A percentile compares a stretch with the other conserved stretches of the same genome.
Evolutionary conservation across 306 rosid species (phyloP).

Genomic region (Medicago arabica): DNA sequence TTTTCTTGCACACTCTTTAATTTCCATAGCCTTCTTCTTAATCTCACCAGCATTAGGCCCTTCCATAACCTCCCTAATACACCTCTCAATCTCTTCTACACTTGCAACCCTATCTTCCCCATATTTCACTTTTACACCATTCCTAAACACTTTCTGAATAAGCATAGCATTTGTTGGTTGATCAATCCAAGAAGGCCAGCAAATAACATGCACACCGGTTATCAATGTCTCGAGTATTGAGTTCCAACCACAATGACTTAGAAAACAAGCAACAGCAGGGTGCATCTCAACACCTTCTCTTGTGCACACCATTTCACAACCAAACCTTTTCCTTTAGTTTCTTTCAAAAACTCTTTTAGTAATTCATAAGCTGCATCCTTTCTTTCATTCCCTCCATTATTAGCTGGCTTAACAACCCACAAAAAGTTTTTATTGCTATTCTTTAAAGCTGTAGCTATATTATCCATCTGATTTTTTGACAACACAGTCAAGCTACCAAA

Average conservation of each 20-base stretch:
- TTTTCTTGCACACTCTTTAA: conserved; percentile 44
- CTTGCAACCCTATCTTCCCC: conserved; percentile 45
- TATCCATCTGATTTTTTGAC: conserved; percentile 48
- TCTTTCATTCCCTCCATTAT: not conserved
- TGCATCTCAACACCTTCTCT: conserved; percentile 63
- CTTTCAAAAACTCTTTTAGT: conserved; percentile 44
- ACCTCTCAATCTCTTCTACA: conserved; percentile 55
- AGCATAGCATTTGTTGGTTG: conserved; percentile 66
- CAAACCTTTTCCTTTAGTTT: conserved; percentile 47
- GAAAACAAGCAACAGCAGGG: conserved; percentile 58
- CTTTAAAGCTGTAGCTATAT: conserved; percentile 51
- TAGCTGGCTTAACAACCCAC: conserved; percentile 61
- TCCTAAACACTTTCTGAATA: conserved; percentile 42
- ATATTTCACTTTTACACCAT: conserved; percentile 49
- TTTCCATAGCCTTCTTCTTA: conserved; percentile 49
- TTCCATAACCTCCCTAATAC: conserved; percentile 53
- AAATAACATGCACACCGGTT: conserved; percentile 58
- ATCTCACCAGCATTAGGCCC: conserved; percentile 48
- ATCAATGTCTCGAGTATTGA: conserved; percentile 57
- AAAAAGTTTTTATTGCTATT: conserved; percentile 54
- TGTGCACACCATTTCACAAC: conserved; percentile 67
- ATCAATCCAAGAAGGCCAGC: conserved; percentile 62
- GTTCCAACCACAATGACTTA: conserved; percentile 79
- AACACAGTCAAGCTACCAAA: conserved; percentile 60
- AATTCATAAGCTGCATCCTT: conserved; percentile 14